Base-by-base conservation (phyloP, 768 basidiomycete genomes). In the Chalciporus sphaerocephalus region DNA sequence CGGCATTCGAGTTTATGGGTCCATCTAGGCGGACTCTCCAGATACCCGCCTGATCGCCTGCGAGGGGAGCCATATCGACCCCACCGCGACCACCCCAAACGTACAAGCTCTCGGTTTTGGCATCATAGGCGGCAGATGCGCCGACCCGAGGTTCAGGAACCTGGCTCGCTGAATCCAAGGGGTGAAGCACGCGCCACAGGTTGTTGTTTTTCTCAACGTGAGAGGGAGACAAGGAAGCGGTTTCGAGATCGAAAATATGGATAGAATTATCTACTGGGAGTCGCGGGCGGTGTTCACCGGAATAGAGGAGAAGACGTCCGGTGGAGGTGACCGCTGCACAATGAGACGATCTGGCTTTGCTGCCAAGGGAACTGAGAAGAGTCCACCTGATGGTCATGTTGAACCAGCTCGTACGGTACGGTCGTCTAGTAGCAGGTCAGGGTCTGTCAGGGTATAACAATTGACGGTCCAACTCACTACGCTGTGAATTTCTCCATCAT, bases 31-130 rank as follows among this genome's bases (percentile, higher is more conserved):
- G 34, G 30, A 54, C 62, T 10, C 38, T 51, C 65, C 67, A 69
- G 11, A 69, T 18, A n/a, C 65, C 63, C 0, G 64, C 52, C 38
- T 67, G 59, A 28, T 53, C 46, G 2, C 18, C 43, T 8, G 56
- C 54, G 15, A 74, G 56, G 3, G 70, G 70, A 1, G 61, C 57
- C 70, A 69, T 68, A 20, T 66, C 64, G 13, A 58, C 52, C 2
- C 71, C 74, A 2, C 72, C 72, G 15, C 75, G 65, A 4, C 75
- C 74, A 4, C 74, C 74, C 68, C 74, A 78, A 35, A 74, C 38
- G 50, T 73, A 73, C 35, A 73, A 52, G 4, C 13, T 40, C 30
- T 53, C 40, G 6, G 43, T 25, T n/a, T 13, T 20, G 13, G 55
- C 28, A 38, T 64, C 58, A 36, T 48, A 60, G 9, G 46, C 48